Percentiles rank a stretch among this genome's conserved stretches.
Conservation (phyloP, 1,139 yeast genomes). For the Suhomyces kunorum region DNA sequence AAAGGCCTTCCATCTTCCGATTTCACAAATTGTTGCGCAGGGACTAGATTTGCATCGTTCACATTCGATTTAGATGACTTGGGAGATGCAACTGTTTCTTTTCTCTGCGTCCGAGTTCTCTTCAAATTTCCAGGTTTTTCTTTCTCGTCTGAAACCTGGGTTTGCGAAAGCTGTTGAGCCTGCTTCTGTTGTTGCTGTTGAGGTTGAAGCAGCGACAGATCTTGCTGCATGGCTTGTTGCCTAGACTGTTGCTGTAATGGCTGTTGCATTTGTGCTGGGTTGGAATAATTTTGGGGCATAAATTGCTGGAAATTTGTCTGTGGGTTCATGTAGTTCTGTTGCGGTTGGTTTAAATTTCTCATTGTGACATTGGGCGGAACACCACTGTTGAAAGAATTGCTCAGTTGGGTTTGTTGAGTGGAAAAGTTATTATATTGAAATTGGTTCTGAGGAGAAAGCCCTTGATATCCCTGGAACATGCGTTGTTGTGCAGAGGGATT, state of each 20-base stretch:
- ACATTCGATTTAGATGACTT: not conserved
- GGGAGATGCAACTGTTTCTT: slow-evolving; percentile 1
- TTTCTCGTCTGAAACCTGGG: not conserved
- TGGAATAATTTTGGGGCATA: slow-evolving; percentile 15
- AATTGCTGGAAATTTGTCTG: slow-evolving; percentile 17
- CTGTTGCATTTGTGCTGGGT: slow-evolving; percentile 9
- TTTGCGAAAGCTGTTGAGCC: not conserved
- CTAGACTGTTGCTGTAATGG: slow-evolving; percentile 2
- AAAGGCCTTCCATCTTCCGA: slow-evolving; percentile 65
- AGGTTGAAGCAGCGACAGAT: no score
- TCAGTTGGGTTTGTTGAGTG: slow-evolving; percentile 8
- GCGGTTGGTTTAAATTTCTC: slow-evolving; percentile 13
- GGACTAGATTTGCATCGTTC: slow-evolving; percentile 29
- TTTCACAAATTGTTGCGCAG: slow-evolving; percentile 48
- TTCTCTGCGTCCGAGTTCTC: not conserved
- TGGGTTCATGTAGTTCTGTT: slow-evolving; percentile 13
- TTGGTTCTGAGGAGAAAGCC: slow-evolving; percentile 15
- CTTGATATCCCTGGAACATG: slow-evolving; percentile 18
- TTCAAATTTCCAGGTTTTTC: slow-evolving; percentile 1
- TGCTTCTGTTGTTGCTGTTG: slow-evolving; percentile 8
- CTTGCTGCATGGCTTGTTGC: not conserved
- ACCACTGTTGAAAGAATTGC: slow-evolving; percentile 9
- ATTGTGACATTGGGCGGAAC: slow-evolving; percentile 17
- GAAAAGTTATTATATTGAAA: slow-evolving; percentile 15
- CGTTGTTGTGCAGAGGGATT: slow-evolving; percentile 17